Base-by-base conservation (phyloP, 1,284 basidiomycete genomes). In the Trichosporon ovoides region DNA sequence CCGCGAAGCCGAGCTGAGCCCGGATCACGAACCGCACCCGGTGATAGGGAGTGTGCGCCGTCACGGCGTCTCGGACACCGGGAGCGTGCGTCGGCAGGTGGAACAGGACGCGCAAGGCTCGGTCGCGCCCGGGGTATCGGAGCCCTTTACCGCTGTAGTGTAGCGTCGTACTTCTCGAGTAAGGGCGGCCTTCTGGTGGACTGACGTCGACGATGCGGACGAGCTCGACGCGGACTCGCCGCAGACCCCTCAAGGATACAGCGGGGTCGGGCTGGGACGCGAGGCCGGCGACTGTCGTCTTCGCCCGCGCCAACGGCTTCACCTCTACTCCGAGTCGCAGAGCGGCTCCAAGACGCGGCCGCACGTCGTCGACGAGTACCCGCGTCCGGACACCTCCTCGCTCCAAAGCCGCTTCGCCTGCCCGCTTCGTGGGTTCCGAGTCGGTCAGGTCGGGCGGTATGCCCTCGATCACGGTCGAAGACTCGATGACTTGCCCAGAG, bases 61-160 rank as follows among this genome's bases (percentile, higher is more conserved):
- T 69, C 38, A 73, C 69, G 56, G 76, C 74, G 35, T 73, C 75
- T 56, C 73, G 75, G 2, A 67, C 68, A 2, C 68, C 67, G 50
- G 7, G 20, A 20, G 12, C 22, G 13, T 11, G 40, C 40, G 24
- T 72, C 1, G 74, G 75, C 13, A 78, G 54, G 20, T 73, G 72
- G 58, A 78, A 78, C 2, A 78, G 63, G 0, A 78, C 58, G 13
- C 76, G 66, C 2, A 76, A 65, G 3, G 54, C 38, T 9, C 57
- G 54, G 12, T 57, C 52, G 3, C 62, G 28, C 7, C 74, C 72
- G 2, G 76, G 76, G 48, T 74, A 78, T 19, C 76, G 69, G 10
- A 76, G 66, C 7, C 71, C 73, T 60, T 78, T 78, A 37, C 76
- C 76, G 1, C 72, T 72, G 0, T 68, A 55, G 61, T 75, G 69